Percentiles rank a stretch among this genome's conserved stretches.
Evolutionary conservation across 2,329 filamentous ascomycete species (phyloP).

Genomic region (Karstenula rhodostoma): DNA sequence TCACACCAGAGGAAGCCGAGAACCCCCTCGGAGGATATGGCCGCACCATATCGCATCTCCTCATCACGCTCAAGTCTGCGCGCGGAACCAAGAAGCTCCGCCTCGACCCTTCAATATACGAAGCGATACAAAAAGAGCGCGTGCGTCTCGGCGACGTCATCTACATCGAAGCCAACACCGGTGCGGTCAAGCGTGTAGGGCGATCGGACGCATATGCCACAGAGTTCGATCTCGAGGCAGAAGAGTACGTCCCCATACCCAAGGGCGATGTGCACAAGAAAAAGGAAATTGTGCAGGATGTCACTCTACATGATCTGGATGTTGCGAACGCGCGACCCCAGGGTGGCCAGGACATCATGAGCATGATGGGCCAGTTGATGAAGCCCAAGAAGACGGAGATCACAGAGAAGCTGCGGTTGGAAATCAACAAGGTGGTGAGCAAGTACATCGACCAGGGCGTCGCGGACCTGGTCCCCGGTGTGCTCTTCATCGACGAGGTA

Average conservation of each 20-base stretch:
- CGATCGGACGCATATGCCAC: constrained; percentile 96
- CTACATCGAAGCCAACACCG: constrained; percentile 99
- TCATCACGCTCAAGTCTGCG: constrained; percentile 93
- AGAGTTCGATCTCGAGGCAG: constrained; percentile 97
- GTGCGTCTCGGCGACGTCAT: constrained; percentile 97
- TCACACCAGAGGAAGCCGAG: constrained; percentile 97
- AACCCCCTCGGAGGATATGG: constrained; percentile 97
- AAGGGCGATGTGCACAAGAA: constrained; percentile 99
- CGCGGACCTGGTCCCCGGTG: constrained; percentile 95
- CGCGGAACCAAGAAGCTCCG: constrained; percentile 98
- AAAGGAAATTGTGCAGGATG: constrained; percentile 99
- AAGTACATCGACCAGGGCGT: constrained; percentile 99
- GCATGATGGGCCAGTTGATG: constrained; percentile 99
- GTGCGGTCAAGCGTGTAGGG: constrained; percentile 95
- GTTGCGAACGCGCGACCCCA: constrained; percentile 94
- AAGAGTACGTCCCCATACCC: constrained; percentile 98
- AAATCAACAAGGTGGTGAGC: constrained; percentile 99
- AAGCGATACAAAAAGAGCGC: constrained; percentile 97
- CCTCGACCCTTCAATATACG: constrained; percentile 97
- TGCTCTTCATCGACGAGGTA: constrained; percentile 98
- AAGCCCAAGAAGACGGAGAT: constrained; percentile 99
- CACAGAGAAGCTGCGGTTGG: constrained; percentile 91
- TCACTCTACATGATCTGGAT: constrained; percentile 95
- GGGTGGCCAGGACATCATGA: constrained; percentile 99
- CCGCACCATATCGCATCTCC: constrained; percentile 93